phyloP scores from a whole-genome alignment of 2,329 filamentous ascomycete genomes.

The Ophiostoma pallidulum region DNA sequence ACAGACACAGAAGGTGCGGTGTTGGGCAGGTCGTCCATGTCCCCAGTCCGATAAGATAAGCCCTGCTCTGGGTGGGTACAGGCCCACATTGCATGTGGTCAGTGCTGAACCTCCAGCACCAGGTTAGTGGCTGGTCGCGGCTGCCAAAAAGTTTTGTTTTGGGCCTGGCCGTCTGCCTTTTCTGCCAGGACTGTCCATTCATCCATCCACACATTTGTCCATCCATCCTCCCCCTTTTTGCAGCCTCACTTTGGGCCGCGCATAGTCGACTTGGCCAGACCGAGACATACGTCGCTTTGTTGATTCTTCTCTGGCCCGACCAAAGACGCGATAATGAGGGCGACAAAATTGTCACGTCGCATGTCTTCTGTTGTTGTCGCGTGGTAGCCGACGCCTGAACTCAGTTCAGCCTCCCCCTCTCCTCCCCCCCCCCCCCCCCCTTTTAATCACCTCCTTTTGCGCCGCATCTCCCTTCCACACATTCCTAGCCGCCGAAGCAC shows the following conservation, averaged over 20 bases:
- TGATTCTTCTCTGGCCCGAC: background rate
- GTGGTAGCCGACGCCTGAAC: background rate
- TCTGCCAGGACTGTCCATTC: too few relatives aligned
- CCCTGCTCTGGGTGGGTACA: too few relatives aligned
- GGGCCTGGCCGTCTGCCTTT: background rate
- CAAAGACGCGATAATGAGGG: conserved; percentile 1
- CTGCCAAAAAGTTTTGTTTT: conserved; percentile 4
- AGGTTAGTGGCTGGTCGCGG: conserved; percentile 3
- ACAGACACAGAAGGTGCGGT: too few relatives aligned
- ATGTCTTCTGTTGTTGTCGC: background rate
- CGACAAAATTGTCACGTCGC: background rate
- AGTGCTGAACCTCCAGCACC: conserved; percentile 3
- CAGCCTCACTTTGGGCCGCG: background rate
- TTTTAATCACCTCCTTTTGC: background rate
- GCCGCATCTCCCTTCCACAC: background rate
- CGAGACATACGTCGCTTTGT: background rate
- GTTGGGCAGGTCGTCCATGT: too few relatives aligned
- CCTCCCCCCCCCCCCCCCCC: background rate
- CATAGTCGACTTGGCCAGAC: background rate
- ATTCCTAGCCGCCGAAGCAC: too few relatives aligned
- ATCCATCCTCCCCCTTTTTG: background rate
- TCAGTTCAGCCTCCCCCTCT: background rate
- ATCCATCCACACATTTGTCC: background rate
- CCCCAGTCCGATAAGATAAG: background rate
- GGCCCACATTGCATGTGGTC: background rate